Evolutionary conservation across 108 stramenopile species (phyloP).

Genomic region (Parmales sp.): DNA sequence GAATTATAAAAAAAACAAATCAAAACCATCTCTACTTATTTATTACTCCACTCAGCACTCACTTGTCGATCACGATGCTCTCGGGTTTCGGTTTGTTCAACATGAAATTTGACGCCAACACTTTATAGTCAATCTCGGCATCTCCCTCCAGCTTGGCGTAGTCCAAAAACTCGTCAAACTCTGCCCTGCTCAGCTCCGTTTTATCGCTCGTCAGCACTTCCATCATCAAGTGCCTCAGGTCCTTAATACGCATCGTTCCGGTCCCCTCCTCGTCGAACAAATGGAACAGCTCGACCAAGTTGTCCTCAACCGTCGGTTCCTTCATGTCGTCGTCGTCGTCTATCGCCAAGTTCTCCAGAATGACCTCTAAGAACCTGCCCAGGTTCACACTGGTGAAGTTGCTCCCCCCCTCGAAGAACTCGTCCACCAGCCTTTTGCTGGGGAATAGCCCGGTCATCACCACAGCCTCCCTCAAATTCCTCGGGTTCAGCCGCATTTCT

Average conservation of each 20-base stretch:
- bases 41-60: no score
- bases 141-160: neutral
- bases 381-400: neutral
- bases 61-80: slow-evolving; percentile 2
- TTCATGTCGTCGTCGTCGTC: no score
- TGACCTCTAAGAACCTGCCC: neutral
- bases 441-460: neutral
- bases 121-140: neutral
- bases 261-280: slow-evolving; percentile 7
- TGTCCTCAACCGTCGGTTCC: neutral
- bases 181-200: neutral
- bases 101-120: neutral
- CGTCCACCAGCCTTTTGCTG: neutral
- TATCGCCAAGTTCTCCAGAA: neutral
- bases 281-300: neutral
- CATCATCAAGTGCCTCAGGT: neutral
- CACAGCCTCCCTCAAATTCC: slow-evolving; percentile 6
- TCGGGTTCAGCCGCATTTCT: neutral
- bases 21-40: no score
- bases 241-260: neutral
- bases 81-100: neutral
- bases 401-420: neutral
- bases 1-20: no score
- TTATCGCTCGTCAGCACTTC: neutral
- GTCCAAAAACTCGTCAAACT: slow-evolving; percentile 9